Conservation (phyloP, 2,329 filamentous ascomycete genomes). For the Beauveria medogensis region DNA sequence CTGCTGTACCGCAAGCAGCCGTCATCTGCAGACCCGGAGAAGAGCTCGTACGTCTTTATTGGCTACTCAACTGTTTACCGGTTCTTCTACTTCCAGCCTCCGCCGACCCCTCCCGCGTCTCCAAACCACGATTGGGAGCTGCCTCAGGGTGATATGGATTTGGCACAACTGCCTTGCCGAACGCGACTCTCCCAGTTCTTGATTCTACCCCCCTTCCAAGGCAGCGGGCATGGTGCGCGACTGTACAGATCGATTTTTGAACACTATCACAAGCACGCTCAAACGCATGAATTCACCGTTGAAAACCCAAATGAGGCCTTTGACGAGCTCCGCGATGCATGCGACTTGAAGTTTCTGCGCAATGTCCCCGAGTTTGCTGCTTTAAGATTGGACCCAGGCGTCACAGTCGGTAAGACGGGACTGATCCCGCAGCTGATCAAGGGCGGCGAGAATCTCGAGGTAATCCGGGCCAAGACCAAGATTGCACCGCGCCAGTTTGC, state of each 20-base stretch:
- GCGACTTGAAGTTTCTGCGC: slow-evolving; percentile 60
- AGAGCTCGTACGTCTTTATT: slow-evolving; percentile 66
- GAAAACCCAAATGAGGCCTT: slow-evolving; percentile 90
- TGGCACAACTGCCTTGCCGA: slow-evolving; percentile 61
- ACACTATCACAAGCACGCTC: slow-evolving; percentile 56
- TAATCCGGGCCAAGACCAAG: slow-evolving; percentile 55
- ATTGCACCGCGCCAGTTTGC: slow-evolving; percentile 70
- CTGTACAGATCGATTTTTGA: slow-evolving; percentile 77
- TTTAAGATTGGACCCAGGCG: slow-evolving; percentile 45
- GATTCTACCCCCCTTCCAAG: slow-evolving; percentile 80
- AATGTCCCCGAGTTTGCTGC: slow-evolving; percentile 48
- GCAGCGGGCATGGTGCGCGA: slow-evolving; percentile 66
- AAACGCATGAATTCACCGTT: slow-evolving; percentile 77
- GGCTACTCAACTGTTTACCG: slow-evolving; percentile 89
- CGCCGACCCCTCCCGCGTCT: slow-evolving; percentile 34
- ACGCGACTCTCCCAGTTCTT: slow-evolving; percentile 89
- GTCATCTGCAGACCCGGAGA: slow-evolving; percentile 29
- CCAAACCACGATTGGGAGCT: slow-evolving; percentile 35
- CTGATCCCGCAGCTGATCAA: slow-evolving; percentile 45
- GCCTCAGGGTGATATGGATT: slow-evolving; percentile 35
- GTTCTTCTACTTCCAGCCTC: slow-evolving; percentile 59
- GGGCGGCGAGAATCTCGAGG: slow-evolving; percentile 46
- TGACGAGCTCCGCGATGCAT: slow-evolving; percentile 69
- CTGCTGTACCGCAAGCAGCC: slow-evolving; percentile 66
- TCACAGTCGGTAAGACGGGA: slow-evolving; percentile 41